Base-by-base conservation (phyloP, 176 grass and related monocot genomes). In the Aegilops bicornis region DNA sequence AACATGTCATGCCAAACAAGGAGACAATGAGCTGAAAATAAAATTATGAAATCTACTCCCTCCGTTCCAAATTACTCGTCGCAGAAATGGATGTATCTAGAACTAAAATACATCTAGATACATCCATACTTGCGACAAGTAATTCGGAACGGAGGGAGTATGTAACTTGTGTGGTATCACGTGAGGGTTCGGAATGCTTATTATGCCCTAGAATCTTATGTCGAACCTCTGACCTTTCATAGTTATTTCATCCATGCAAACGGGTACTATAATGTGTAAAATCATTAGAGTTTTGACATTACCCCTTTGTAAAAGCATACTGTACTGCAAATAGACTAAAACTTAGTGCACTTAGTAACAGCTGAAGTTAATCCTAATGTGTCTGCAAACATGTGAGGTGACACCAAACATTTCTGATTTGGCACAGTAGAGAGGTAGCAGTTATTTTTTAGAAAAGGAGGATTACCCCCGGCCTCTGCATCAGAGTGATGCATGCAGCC, bases 1-100 rank as follows among this genome's bases (percentile, higher is more conserved):
- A 83, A 60, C 23, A 77, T 68, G 24, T 58, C 17, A 0, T 58
- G 7, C 19, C 54, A 5, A 24, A 8, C 9, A 32, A n/a, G 74
- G 62, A 10, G 14, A 60, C 14, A 76, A 67, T 27, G 48, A 79
- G 70, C 8, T 24, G 8, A 14, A 80, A 17, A 54, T 20, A 56
- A 73, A 85, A 85, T 58, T n/a, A 73, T 19, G 52, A 71, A 3
- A 89, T 78, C 24, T 10, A 27, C 27, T 27, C 27, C 27, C 27
- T 27, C 27, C 27, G 27, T 27, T 27, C 27, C 27, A 27, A 27
- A 27, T 27, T 27, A 27, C 27, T 27, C 27, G 27, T 27, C 27
- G 27, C 27, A 27, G 27, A 27, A 27, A 27, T 27, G 27, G 27
- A 27, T 27, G 27, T 27, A 27, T 27, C 27, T 27, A 27, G 27